These are phyloP conservation scores for Pyrus hybrid DNA, from an alignment of 331 rosid species.

Conservation along the genomic window DNA sequence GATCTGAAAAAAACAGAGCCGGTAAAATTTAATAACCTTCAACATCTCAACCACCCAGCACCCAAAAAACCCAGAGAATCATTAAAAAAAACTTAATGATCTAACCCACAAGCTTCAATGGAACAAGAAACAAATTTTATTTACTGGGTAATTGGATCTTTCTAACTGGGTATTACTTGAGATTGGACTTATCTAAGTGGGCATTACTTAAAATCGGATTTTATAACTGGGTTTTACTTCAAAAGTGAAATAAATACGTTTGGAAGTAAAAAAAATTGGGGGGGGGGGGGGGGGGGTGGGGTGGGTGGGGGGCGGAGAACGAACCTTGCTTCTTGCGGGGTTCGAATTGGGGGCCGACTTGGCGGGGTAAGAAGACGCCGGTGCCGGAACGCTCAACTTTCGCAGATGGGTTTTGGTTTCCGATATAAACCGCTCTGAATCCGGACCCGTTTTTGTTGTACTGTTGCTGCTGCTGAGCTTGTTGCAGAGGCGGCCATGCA, in stretches of 20 bases:
- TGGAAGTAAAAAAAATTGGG: background rate
- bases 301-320: background rate
- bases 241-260: background rate
- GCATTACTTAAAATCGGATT: too few relatives aligned
- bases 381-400: conserved; percentile 68
- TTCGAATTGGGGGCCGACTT: conserved; percentile 29
- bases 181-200: too few relatives aligned
- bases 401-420: conserved; percentile 2
- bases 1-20: background rate
- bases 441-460: conserved; percentile 29
- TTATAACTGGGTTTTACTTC: background rate
- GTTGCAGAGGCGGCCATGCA: conserved; percentile 68
- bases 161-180: too few relatives aligned
- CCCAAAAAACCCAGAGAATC: background rate
- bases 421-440: conserved; percentile 54
- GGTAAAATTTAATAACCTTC: background rate
- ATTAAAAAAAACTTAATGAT: background rate
- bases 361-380: conserved; percentile 87
- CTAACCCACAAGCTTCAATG: background rate
- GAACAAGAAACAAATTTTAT: background rate
- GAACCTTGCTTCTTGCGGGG: conserved; percentile 44
- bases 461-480: conserved; percentile 21
- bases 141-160: background rate
- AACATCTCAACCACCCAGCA: background rate
- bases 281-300: background rate